Evolutionary conservation across 2,329 filamentous ascomycete species (phyloP).

Genomic region (Aschersonia sp.): DNA sequence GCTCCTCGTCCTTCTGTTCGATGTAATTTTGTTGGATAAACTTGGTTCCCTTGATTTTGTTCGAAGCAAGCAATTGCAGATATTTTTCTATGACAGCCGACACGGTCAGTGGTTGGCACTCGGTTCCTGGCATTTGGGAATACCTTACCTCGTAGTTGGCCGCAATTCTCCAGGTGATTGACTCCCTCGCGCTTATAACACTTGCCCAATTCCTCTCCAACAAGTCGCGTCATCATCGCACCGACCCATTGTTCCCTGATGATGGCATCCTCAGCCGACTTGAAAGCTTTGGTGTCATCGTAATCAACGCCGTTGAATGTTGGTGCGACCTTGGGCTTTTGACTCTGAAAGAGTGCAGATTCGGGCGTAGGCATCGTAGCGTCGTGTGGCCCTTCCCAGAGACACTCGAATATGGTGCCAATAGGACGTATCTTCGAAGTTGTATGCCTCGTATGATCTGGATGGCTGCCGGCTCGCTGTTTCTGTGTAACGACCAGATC

Average conservation of each 20-base stretch:
- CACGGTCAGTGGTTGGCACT: background rate
- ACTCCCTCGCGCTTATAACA: slow-evolving; percentile 76
- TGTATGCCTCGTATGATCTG: too few species aligned
- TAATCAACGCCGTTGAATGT: slow-evolving; percentile 81
- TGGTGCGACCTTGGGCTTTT: slow-evolving; percentile 68
- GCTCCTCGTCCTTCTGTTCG: slow-evolving; percentile 30
- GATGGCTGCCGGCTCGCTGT: too few species aligned
- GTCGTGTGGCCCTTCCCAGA: too few species aligned
- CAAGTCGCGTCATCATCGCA: slow-evolving; percentile 76
- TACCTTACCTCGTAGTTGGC: slow-evolving; percentile 54
- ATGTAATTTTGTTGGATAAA: slow-evolving; percentile 70
- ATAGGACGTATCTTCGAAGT: too few species aligned
- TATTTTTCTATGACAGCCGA: slow-evolving; percentile 50
- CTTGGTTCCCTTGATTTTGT: slow-evolving; percentile 65
- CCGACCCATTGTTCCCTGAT: slow-evolving; percentile 80
- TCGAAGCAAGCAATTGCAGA: slow-evolving; percentile 59
- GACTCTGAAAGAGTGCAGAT: slow-evolving; percentile 65
- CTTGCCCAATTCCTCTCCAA: slow-evolving; percentile 71
- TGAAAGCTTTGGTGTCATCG: slow-evolving; percentile 66
- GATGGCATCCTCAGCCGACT: slow-evolving; percentile 69
- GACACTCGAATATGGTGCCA: too few species aligned
- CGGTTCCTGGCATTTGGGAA: background rate
- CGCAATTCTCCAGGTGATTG: slow-evolving; percentile 82
- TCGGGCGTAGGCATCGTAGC: slow-evolving; percentile 65
- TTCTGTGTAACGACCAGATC: too few species aligned